phyloP scores from a whole-genome alignment of 495 filamentous ascomycete genomes.

The Aspergillus asperescens region DNA sequence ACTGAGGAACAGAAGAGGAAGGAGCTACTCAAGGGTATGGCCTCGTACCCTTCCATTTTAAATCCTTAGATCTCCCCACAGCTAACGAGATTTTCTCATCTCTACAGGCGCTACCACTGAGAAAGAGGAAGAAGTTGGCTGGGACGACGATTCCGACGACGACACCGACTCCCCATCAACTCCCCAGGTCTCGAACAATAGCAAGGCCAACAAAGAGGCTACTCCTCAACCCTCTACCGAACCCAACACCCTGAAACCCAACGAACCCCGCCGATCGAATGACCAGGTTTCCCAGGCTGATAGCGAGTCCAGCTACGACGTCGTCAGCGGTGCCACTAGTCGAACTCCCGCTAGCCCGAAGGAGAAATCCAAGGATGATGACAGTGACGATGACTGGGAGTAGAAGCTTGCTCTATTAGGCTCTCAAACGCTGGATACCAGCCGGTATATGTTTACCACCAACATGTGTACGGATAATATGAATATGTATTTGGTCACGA shows the following conservation, averaged over 20 bases:
- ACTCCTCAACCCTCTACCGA: conserved; percentile 28
- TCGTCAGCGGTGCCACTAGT: conserved; percentile 82
- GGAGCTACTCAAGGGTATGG: conserved; percentile 85
- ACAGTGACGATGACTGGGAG: conserved; percentile 80
- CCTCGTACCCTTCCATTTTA: conserved; percentile 6
- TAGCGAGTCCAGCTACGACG: conserved; percentile 89
- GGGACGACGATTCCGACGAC: conserved; percentile 76
- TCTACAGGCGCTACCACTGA: conserved; percentile 50
- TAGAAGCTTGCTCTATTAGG: conserved; percentile 31
- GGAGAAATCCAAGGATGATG: conserved; percentile 53
- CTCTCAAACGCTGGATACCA: background rate
- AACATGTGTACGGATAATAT: background rate
- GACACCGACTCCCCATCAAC: conserved; percentile 51
- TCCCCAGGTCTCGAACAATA: conserved; percentile 32
- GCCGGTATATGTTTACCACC: background rate
- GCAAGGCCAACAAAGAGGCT: conserved; percentile 14
- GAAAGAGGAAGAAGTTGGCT: conserved; percentile 73
- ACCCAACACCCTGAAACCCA: conserved; percentile 47
- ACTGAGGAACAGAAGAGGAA: conserved; percentile 87
- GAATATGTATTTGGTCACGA: background rate
- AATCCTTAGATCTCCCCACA: background rate
- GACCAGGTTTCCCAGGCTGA: conserved; percentile 80
- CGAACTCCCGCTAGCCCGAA: conserved; percentile 73
- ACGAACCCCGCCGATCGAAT: conserved; percentile 71
- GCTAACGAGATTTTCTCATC: background rate